Evolutionary conservation across 768 basidiomycete species (phyloP).

Genomic region (Phaeotremella fagi): DNA sequence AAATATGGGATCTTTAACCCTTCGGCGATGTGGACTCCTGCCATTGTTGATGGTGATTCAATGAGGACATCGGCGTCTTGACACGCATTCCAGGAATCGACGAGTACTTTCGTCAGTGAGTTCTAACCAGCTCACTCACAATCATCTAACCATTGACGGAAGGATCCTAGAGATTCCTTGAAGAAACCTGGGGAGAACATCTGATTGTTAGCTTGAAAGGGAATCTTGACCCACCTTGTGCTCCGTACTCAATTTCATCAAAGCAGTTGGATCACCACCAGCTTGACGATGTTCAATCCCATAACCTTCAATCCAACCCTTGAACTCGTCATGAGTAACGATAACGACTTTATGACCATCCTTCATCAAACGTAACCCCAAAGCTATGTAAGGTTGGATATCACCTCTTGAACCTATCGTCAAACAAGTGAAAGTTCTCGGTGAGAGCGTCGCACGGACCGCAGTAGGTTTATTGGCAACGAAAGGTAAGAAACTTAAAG

Average conservation of each 20-base stretch:
- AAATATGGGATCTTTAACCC: slow-evolving; percentile 65
- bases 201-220: slow-evolving; percentile 40
- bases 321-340: slow-evolving; percentile 55
- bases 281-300: slow-evolving; percentile 60
- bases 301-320: slow-evolving; percentile 59
- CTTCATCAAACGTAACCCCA: slow-evolving; percentile 50
- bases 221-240: slow-evolving; percentile 35
- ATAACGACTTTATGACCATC: slow-evolving; percentile 54
- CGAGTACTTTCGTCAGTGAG: slow-evolving; percentile 52
- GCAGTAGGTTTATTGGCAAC: slow-evolving; percentile 32
- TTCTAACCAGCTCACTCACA: slow-evolving; percentile 49
- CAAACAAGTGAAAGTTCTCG: slow-evolving; percentile 60
- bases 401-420: slow-evolving; percentile 63
- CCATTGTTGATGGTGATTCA: slow-evolving; percentile 66
- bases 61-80: slow-evolving; percentile 63
- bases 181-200: slow-evolving; percentile 72
- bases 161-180: slow-evolving; percentile 59
- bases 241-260: slow-evolving; percentile 62
- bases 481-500: slow-evolving; percentile 39
- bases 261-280: slow-evolving; percentile 64
- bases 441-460: slow-evolving; percentile 25
- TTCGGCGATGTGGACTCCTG: slow-evolving; percentile 68
- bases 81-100: slow-evolving; percentile 62
- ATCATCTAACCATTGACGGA: slow-evolving; percentile 64
- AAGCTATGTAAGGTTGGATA: slow-evolving; percentile 56